Percentiles rank a stretch among this genome's conserved stretches.
Evolutionary conservation across 2,329 filamentous ascomycete species (phyloP).

Genomic region (Ploettnerulaceae sp.): DNA sequence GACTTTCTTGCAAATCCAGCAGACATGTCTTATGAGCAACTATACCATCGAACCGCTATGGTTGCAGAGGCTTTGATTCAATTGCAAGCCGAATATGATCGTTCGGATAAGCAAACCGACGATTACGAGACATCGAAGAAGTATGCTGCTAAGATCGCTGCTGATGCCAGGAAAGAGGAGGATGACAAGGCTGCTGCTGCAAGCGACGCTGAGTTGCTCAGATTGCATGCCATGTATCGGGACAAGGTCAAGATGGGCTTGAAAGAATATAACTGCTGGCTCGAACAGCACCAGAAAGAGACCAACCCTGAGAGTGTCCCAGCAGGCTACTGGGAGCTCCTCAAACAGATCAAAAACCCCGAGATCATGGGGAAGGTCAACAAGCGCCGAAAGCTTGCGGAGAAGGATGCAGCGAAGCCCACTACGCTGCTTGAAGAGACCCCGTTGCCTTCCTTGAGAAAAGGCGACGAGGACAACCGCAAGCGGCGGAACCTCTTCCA

Average conservation of each 20-base stretch:
- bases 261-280: conserved; percentile 4
- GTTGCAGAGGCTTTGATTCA: conserved; percentile 20
- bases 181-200: conserved; percentile 5
- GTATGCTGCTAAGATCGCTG: conserved; percentile 14
- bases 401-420: conserved; percentile 5
- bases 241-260: conserved; percentile 4
- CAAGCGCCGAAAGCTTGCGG: conserved; percentile 1
- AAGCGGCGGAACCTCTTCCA: conserved; percentile 26
- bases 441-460: conserved; percentile 6
- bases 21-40: conserved; percentile 24
- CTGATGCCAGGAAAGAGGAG: conserved; percentile 15
- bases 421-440: conserved; percentile 3
- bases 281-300: not conserved
- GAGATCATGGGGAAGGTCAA: conserved; percentile 6
- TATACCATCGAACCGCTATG: conserved; percentile 25
- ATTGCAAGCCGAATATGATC: conserved; percentile 29
- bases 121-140: conserved; percentile 24
- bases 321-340: not conserved
- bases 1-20: conserved; percentile 25
- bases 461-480: conserved; percentile 24
- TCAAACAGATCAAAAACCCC: conserved; percentile 6
- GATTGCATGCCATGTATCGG: not conserved
- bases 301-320: not conserved
- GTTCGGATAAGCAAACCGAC: conserved; percentile 25
- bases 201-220: conserved; percentile 9